These are phyloP conservation scores for Aureobasidium sp. DNA, from an alignment of 2,329 filamentous ascomycete species.

Conservation along the genomic window DNA sequence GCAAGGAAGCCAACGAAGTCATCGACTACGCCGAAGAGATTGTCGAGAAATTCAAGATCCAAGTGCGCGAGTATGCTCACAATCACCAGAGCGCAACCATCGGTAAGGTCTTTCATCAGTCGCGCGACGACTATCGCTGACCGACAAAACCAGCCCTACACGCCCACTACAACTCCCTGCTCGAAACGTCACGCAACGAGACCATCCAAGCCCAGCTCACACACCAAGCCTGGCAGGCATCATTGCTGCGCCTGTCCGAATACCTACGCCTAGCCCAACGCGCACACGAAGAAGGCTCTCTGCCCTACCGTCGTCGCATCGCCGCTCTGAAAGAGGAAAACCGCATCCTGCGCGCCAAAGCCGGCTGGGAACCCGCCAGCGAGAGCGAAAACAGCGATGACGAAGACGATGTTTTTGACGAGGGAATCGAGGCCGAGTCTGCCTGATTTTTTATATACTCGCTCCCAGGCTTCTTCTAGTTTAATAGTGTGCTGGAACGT, in stretches of 20 bases:
- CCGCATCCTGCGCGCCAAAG: constrained; percentile 37
- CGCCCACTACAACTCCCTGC: constrained; percentile 41
- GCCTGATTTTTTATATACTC: neutral
- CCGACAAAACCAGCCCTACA: constrained; percentile 30
- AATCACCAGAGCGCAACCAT: constrained; percentile 8
- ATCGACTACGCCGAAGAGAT: constrained; percentile 26
- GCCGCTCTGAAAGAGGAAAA: constrained; percentile 43
- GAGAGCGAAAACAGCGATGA: constrained; percentile 36
- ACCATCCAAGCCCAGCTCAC: constrained; percentile 41
- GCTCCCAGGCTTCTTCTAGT: neutral
- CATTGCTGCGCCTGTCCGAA: constrained; percentile 37
- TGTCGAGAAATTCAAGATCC: constrained; percentile 27
- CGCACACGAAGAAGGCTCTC: constrained; percentile 19
- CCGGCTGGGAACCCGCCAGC: constrained; percentile 37
- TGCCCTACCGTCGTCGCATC: constrained; percentile 33
- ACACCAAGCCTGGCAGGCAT: constrained; percentile 44
- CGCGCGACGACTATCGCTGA: neutral
- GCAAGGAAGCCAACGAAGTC: constrained; percentile 16
- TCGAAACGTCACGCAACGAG: constrained; percentile 38
- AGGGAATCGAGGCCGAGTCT: neutral
- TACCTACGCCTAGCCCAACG: constrained; percentile 25
- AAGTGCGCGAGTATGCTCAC: constrained; percentile 18
- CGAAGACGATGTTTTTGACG: constrained; percentile 25
- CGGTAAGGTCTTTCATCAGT: neutral
- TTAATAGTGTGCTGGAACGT: neutral